These are phyloP conservation scores for Ceratocystis alfenasii DNA, from an alignment of 2,329 filamentous ascomycete species.

Conservation along the genomic window DNA sequence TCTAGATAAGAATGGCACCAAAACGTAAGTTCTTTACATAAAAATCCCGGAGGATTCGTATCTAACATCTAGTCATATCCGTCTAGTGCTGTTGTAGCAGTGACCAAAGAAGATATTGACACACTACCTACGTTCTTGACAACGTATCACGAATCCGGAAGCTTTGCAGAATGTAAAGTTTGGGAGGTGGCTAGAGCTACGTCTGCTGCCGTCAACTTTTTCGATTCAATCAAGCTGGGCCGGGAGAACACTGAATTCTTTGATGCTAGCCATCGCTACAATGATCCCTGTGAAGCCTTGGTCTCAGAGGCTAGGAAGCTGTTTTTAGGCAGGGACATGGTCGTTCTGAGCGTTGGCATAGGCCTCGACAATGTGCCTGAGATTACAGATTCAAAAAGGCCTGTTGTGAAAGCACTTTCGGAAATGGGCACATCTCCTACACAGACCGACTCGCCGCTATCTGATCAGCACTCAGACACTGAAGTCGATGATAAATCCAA, in stretches of 20 bases:
- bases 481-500: constrained; percentile 26
- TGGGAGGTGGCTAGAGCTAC: constrained; percentile 28
- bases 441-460: not conserved
- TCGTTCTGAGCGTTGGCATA: constrained; percentile 27
- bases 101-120: not conserved
- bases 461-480: constrained; percentile 8
- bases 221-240: constrained; percentile 27
- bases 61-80: not conserved
- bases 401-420: not conserved
- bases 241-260: constrained; percentile 27
- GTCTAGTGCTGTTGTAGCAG: not conserved
- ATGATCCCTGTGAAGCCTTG: constrained; percentile 28
- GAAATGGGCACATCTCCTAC: not conserved
- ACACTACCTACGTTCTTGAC: constrained; percentile 14
- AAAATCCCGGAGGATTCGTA: rapidly evolving
- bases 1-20: not conserved
- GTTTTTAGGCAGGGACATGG: constrained; percentile 23
- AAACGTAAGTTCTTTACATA: not conserved
- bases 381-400: constrained; percentile 20
- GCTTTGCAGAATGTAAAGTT: constrained; percentile 25
- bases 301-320: constrained; percentile 21
- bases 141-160: constrained; percentile 25
- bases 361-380: constrained; percentile 24
- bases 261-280: constrained; percentile 28
- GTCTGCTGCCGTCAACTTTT: constrained; percentile 27